phyloP scores from a whole-genome alignment of 441 rosid genomes.

The Syzygium malaccense region DNA sequence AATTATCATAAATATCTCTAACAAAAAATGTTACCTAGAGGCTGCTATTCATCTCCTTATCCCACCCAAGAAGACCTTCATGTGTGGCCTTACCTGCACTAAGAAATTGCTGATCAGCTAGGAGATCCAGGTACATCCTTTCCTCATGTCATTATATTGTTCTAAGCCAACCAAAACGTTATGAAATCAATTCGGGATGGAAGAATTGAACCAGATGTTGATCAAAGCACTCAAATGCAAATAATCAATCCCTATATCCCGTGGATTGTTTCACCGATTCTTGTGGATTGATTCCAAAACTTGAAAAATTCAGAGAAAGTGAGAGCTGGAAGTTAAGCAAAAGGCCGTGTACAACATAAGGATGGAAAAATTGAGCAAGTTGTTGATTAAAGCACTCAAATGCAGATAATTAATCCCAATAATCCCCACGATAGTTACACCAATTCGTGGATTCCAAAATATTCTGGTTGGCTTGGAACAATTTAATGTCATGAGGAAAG shows the following conservation, averaged over 20 bases:
- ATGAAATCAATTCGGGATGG: not conserved
- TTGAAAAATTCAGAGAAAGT: not conserved
- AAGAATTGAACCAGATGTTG: not conserved
- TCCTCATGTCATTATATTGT: too few species aligned
- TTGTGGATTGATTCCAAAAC: not conserved
- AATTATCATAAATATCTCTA: too few species aligned
- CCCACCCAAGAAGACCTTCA: too few species aligned
- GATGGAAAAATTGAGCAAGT: not conserved
- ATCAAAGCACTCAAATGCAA: not conserved
- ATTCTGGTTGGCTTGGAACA: too few species aligned
- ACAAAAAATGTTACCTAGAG: too few species aligned
- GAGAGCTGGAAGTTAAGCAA: not conserved
- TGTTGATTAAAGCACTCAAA: not conserved
- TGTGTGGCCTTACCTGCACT: too few species aligned
- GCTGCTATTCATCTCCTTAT: too few species aligned
- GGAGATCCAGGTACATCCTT: too few species aligned
- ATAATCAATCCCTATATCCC: not conserved
- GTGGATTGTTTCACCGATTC: not conserved
- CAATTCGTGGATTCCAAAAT: not conserved
- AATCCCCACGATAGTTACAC: not conserved
- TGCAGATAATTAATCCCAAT: not conserved
- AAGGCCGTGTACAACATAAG: too few species aligned
- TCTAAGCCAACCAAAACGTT: too few species aligned
- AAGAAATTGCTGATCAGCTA: too few species aligned
- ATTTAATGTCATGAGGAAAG: too few species aligned